Evolutionary conservation across 768 basidiomycete genomes (phyloP).

Genomic region (Tylopilus intermedius): DNA sequence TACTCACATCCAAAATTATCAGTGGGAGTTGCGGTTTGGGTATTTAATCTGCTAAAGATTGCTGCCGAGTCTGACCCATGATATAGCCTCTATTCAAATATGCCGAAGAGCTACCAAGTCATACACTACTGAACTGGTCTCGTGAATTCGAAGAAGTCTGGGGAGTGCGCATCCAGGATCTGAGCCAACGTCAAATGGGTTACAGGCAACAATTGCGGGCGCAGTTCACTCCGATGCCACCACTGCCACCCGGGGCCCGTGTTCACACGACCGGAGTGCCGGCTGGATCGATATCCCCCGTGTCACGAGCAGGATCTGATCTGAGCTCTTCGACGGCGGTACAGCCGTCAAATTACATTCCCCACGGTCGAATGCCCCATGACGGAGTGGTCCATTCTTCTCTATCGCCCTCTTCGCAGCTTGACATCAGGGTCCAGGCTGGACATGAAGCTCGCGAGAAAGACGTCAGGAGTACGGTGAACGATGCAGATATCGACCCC

Average conservation of each 20-base stretch:
- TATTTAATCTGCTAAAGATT: slow-evolving; percentile 32
- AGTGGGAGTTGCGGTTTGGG: slow-evolving; percentile 65
- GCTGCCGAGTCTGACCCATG: slow-evolving; percentile 12
- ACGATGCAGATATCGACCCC: slow-evolving; percentile 31
- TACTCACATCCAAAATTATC: slow-evolving; percentile 18
- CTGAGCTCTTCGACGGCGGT: slow-evolving; percentile 8
- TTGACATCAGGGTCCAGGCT: slow-evolving; percentile 17
- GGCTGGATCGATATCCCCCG: slow-evolving; percentile 17
- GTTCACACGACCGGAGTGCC: slow-evolving; percentile 10
- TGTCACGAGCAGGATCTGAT: slow-evolving; percentile 22
- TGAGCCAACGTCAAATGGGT: slow-evolving; percentile 28
- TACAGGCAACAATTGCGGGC: slow-evolving; percentile 13
- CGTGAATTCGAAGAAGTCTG: slow-evolving; percentile 61
- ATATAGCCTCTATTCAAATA: slow-evolving; percentile 64
- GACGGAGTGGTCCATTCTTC: slow-evolving; percentile 32
- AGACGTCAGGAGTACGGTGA: slow-evolving; percentile 22
- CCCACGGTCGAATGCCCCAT: slow-evolving; percentile 33
- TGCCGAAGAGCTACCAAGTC: slow-evolving; percentile 47
- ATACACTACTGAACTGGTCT: slow-evolving; percentile 53
- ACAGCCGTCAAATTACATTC: slow-evolving; percentile 28
- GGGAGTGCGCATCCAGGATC: slow-evolving; percentile 55
- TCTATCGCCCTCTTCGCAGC: slow-evolving; percentile 11
- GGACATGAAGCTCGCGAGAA: slow-evolving; percentile 25
- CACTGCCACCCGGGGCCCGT: slow-evolving; percentile 28
- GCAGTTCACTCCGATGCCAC: slow-evolving; percentile 23